Percentiles rank a stretch among this genome's conserved stretches.
phyloP scores from a whole-genome alignment of 2,329 filamentous ascomycete genomes.

The Thyridium curvatum region DNA sequence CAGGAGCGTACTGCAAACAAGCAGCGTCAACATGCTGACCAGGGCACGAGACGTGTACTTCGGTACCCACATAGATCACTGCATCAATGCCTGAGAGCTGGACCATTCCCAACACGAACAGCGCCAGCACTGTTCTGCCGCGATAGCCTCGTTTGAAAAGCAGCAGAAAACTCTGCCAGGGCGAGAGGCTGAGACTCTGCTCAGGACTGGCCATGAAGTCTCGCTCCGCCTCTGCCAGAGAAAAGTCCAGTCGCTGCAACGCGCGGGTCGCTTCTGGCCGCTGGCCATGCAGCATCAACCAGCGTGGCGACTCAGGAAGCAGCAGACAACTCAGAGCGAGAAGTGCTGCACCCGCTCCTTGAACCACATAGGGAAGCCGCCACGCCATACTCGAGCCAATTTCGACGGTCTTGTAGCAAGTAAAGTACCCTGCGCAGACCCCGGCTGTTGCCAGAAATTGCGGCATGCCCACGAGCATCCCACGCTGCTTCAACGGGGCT shows the following conservation, averaged over 20 bases:
- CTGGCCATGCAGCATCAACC: slow-evolving; percentile 43
- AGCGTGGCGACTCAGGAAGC: slow-evolving; percentile 51
- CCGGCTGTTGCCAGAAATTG: slow-evolving; percentile 46
- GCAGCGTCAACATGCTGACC: not conserved
- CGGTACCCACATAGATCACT: slow-evolving; percentile 47
- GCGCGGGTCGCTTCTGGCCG: slow-evolving; percentile 35
- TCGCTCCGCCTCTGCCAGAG: slow-evolving; percentile 37
- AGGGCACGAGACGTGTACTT: not conserved
- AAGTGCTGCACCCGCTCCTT: slow-evolving; percentile 30
- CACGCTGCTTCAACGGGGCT: slow-evolving; percentile 42
- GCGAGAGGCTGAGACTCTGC: slow-evolving; percentile 20
- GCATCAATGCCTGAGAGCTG: slow-evolving; percentile 59
- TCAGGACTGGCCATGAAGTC: slow-evolving; percentile 24
- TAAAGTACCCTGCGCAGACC: slow-evolving; percentile 51
- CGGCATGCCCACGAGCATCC: slow-evolving; percentile 42
- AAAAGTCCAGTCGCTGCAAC: slow-evolving; percentile 35
- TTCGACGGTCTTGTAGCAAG: slow-evolving; percentile 47
- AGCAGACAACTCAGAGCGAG: slow-evolving; percentile 32
- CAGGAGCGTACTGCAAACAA: slow-evolving; percentile 46
- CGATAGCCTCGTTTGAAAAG: slow-evolving; percentile 34
- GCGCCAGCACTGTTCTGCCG: slow-evolving; percentile 40
- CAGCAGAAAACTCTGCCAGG: slow-evolving; percentile 22
- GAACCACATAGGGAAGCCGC: slow-evolving; percentile 48
- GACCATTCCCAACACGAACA: slow-evolving; percentile 53
- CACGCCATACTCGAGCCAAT: slow-evolving; percentile 43